Evolutionary conservation across 192 early-diverging fungal genomes (phyloP).

Genomic region (Linnemannia zychae): DNA sequence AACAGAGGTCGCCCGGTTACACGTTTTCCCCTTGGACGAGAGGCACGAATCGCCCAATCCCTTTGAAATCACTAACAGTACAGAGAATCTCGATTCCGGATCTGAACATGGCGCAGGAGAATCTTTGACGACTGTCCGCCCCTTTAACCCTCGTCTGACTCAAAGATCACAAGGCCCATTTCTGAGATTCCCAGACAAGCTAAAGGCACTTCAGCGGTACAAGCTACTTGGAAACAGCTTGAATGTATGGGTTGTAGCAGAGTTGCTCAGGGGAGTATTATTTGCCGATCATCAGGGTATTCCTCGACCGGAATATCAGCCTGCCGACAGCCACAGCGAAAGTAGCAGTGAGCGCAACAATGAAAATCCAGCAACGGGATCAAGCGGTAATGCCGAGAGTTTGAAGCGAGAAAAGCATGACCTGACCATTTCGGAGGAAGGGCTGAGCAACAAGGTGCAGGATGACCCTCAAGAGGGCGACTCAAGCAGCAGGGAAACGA

Average conservation of each 20-base stretch:
- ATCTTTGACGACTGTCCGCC: slow-evolving; percentile 13
- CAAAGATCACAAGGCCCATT: slow-evolving; percentile 23
- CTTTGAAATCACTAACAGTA: neutral
- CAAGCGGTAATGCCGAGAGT: neutral
- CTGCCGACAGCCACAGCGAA: neutral
- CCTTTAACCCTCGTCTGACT: slow-evolving; percentile 40
- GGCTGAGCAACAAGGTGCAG: neutral
- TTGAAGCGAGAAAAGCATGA: neutral
- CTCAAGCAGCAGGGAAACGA: neutral
- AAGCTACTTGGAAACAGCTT: slow-evolving; percentile 90
- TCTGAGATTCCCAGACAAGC: slow-evolving; percentile 76
- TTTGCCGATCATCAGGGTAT: slow-evolving; percentile 55
- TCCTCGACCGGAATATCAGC: slow-evolving; percentile 25
- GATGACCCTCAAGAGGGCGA: neutral
- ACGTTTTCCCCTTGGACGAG: slow-evolving; percentile 77
- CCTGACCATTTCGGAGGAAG: neutral
- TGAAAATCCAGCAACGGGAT: neutral
- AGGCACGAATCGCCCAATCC: neutral
- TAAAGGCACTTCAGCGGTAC: slow-evolving; percentile 78
- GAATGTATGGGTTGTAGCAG: slow-evolving; percentile 85
- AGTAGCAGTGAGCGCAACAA: neutral
- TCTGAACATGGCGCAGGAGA: neutral
- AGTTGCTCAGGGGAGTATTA: slow-evolving; percentile 79
- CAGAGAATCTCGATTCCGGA: neutral
- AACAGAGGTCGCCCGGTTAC: slow-evolving; percentile 82